Percentiles rank a stretch among this genome's conserved stretches.
phyloP scores from a whole-genome alignment of 371 early-diverging fungal species.

The Parasitella parasitica region DNA sequence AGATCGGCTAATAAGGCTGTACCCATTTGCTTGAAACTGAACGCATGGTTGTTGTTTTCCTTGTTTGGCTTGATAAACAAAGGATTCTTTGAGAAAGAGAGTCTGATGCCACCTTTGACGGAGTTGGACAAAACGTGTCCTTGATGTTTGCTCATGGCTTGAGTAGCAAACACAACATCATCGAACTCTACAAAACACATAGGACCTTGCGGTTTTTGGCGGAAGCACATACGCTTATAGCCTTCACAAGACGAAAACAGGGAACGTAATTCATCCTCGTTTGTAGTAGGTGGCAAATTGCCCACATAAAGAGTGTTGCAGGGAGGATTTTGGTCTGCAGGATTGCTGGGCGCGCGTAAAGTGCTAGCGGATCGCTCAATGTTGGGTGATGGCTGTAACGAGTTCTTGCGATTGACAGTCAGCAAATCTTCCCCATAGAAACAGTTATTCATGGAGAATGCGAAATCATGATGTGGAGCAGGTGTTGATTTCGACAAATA shows the following conservation, averaged over 20 bases:
- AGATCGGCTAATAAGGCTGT: conserved; percentile 27
- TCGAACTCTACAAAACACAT: conserved; percentile 97
- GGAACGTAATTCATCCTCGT: conserved; percentile 84
- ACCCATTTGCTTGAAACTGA: conserved; percentile 29
- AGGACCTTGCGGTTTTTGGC: conserved; percentile 81
- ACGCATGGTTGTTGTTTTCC: conserved; percentile 4
- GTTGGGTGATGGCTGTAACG: conserved; percentile 5
- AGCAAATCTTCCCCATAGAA: not conserved
- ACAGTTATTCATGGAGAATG: not conserved
- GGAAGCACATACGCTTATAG: conserved; percentile 88
- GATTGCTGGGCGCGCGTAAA: conserved; percentile 14
- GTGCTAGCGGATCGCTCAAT: not conserved
- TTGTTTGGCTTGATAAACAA: conserved; percentile 60
- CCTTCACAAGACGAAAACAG: conserved; percentile 79
- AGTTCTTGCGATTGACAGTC: not conserved
- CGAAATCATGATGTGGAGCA: conserved; percentile 10
- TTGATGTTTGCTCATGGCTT: conserved; percentile 82
- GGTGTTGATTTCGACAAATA: conserved; percentile 23
- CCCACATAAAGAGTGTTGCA: conserved; percentile 97
- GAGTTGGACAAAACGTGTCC: conserved; percentile 83
- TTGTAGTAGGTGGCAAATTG: conserved; percentile 82
- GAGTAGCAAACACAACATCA: conserved; percentile 82
- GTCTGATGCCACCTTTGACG: conserved; percentile 90
- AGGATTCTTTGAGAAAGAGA: conserved; percentile 95
- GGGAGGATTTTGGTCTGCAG: conserved; percentile 86